Percentiles rank a stretch among this genome's conserved stretches.
Conservation (phyloP, 2,329 filamentous ascomycete genomes). For the Aspergillus novoparasiticus region DNA sequence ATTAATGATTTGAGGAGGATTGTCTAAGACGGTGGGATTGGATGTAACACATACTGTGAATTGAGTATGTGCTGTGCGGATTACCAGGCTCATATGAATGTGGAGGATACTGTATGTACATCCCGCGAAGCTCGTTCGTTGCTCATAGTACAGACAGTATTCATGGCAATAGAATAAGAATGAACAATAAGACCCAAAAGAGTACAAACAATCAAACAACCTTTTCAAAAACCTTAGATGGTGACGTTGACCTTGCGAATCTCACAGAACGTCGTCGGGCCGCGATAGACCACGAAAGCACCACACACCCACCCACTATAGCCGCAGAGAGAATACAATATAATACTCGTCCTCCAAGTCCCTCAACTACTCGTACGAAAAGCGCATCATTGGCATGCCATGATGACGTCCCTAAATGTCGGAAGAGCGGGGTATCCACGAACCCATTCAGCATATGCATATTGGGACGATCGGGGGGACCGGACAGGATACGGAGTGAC, state of each 20-base stretch:
- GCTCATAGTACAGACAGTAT: not conserved
- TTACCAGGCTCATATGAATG: not conserved
- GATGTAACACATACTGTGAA: not conserved
- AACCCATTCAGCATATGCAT: slow-evolving; percentile 45
- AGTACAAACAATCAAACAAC: not conserved
- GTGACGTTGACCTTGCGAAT: not conserved
- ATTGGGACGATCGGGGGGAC: slow-evolving; percentile 26
- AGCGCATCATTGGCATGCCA: slow-evolving; percentile 46
- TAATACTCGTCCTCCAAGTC: not conserved
- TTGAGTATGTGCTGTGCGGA: not conserved
- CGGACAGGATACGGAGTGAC: slow-evolving; percentile 41
- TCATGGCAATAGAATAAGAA: not conserved
- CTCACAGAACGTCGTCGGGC: not conserved
- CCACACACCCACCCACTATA: not conserved
- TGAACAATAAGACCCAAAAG: not conserved
- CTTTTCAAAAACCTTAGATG: not conserved
- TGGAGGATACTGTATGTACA: slow-evolving; percentile 3
- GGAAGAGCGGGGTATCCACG: slow-evolving; percentile 45
- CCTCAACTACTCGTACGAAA: slow-evolving; percentile 2
- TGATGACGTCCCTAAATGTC: slow-evolving; percentile 47
- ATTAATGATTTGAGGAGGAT: slow-evolving; percentile 34
- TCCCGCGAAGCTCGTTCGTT: not conserved
- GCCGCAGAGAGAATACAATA: not conserved
- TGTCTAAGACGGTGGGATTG: not conserved
- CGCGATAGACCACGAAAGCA: not conserved